phyloP scores from a whole-genome alignment of 2,329 filamentous ascomycete species.

The Diplodia intermedia region DNA sequence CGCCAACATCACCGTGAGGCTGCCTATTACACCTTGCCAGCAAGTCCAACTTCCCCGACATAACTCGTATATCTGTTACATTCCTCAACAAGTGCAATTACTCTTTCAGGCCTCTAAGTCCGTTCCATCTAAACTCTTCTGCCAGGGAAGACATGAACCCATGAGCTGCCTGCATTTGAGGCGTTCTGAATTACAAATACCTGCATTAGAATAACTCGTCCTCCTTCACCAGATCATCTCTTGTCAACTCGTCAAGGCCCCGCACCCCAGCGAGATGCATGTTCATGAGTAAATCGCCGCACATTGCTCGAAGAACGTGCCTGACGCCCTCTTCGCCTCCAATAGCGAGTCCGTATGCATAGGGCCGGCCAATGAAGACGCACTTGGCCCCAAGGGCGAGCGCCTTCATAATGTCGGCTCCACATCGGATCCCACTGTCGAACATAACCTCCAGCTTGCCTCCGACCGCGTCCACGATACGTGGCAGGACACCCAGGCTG shows the following conservation, averaged over 20 bases:
- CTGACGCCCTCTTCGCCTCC: conserved; percentile 48
- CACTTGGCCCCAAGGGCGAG: conserved; percentile 60
- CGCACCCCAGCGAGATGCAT: conserved; percentile 40
- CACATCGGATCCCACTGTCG: conserved; percentile 65
- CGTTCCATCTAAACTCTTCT: neutral
- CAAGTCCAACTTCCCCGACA: no score
- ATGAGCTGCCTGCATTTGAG: neutral
- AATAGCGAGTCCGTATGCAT: conserved; percentile 44
- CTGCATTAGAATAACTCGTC: conserved; percentile 37
- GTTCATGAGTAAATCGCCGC: conserved; percentile 38
- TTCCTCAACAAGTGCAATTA: neutral
- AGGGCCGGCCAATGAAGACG: conserved; percentile 55
- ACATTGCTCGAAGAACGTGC: conserved; percentile 43
- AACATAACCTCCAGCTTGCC: conserved; percentile 65
- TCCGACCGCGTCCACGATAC: conserved; percentile 48
- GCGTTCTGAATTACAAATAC: neutral
- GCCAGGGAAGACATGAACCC: neutral
- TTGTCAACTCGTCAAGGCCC: conserved; percentile 37
- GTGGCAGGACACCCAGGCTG: conserved; percentile 58
- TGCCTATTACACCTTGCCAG: no score
- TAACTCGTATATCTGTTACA: neutral
- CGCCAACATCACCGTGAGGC: neutral
- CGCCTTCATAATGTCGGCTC: conserved; percentile 65
- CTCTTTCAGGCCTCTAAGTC: neutral
- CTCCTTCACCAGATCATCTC: conserved; percentile 38